Evolutionary conservation across 768 basidiomycete species (phyloP).

Genomic region (Boletus insuetus): DNA sequence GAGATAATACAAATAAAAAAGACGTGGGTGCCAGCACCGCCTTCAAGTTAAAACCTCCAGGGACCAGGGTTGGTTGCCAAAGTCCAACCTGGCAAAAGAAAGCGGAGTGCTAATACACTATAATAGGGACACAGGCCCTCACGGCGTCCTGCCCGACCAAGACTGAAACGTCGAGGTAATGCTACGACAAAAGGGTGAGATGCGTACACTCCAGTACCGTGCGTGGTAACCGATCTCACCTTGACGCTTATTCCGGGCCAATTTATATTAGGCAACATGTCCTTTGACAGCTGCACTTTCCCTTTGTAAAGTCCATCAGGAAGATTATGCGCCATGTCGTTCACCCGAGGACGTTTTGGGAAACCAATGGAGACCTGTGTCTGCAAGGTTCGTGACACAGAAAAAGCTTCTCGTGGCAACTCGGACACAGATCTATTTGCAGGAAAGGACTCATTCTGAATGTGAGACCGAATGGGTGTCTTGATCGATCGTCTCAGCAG

Average conservation of each 20-base stretch:
- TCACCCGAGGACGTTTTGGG: conserved; percentile 57
- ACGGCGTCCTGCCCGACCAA: conserved; percentile 60
- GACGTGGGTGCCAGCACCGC: not conserved
- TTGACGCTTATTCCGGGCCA: conserved; percentile 68
- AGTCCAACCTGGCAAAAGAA: not conserved
- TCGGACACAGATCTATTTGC: conserved; percentile 27
- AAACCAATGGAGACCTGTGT: conserved; percentile 60
- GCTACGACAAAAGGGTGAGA: conserved; percentile 39
- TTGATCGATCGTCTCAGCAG: conserved; percentile 34
- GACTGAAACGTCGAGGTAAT: conserved; percentile 72
- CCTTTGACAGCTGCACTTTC: conserved; percentile 50
- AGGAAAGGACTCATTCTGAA: conserved; percentile 5
- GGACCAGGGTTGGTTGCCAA: not conserved
- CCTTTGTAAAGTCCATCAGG: conserved; percentile 71
- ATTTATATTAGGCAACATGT: conserved; percentile 63
- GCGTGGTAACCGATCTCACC: conserved; percentile 37
- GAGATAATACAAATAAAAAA: not conserved
- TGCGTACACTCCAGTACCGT: conserved; percentile 2
- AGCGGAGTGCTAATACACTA: conserved; percentile 40
- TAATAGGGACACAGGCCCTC: conserved; percentile 60
- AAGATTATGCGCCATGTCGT: conserved; percentile 47
- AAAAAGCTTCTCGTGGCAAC: conserved; percentile 19
- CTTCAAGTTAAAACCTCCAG: not conserved
- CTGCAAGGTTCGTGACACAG: conserved; percentile 28
- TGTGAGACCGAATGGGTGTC: conserved; percentile 14